Percentiles rank a stretch among this genome's conserved stretches.
These are phyloP conservation scores for Aurinia saxatilis DNA, from an alignment of 345 rosid species.

Conservation along the genomic window DNA sequence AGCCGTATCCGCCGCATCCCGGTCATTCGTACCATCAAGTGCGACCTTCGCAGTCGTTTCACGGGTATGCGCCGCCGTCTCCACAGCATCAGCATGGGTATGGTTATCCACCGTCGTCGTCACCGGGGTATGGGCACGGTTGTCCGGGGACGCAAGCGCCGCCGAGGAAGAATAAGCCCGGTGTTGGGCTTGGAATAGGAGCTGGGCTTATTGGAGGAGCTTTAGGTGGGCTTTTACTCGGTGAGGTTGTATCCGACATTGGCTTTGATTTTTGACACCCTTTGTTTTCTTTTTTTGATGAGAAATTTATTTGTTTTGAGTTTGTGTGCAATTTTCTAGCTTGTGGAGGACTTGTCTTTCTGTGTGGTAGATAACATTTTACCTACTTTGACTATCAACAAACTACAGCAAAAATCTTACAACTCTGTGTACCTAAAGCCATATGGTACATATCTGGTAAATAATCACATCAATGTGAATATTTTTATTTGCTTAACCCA, in stretches of 20 bases:
- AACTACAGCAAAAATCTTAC: no score
- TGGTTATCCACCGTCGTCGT: slow-evolving; percentile 25
- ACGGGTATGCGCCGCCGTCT: slow-evolving; percentile 5
- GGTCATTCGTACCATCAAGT: slow-evolving; percentile 17
- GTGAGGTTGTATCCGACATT: slow-evolving; percentile 63
- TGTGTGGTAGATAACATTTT: no score
- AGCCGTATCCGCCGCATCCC: slow-evolving; percentile 7
- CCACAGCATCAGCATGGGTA: slow-evolving; percentile 6
- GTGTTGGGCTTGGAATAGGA: slow-evolving; percentile 47
- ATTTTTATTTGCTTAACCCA: no score
- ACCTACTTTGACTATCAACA: no score
- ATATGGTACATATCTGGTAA: no score
- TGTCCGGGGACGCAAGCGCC: slow-evolving; percentile 32
- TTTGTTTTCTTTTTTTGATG: neutral
- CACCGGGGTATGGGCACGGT: slow-evolving; percentile 34
- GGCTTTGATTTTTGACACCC: slow-evolving; percentile 29
- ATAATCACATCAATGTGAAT: no score
- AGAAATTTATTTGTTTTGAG: no score
- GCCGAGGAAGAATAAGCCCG: slow-evolving; percentile 42
- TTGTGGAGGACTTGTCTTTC: no score
- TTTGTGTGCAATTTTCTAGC: no score
- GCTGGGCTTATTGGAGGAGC: slow-evolving; percentile 72
- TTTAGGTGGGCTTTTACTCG: slow-evolving; percentile 64
- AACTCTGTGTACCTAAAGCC: no score
- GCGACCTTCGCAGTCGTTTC: slow-evolving; percentile 20